phyloP scores from a whole-genome alignment of 2,329 filamentous ascomycete genomes.

The Aspergillus hortae region DNA sequence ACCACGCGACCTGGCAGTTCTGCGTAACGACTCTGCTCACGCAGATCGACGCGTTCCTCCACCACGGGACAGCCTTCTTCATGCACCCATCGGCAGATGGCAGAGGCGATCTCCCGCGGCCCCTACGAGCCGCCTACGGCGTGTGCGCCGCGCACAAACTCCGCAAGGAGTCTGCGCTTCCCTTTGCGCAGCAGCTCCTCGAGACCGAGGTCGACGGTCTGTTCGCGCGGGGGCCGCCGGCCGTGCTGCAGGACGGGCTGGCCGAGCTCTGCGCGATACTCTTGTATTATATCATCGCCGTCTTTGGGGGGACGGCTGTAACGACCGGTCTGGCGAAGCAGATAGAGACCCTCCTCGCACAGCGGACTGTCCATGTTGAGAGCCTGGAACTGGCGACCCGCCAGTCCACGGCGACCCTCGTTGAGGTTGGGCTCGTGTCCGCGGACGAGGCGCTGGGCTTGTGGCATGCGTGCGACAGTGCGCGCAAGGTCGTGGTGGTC shows the following conservation, averaged over 20 bases:
- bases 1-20: slow-evolving; percentile 2
- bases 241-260: not conserved
- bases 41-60: not conserved
- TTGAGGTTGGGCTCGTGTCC: not conserved
- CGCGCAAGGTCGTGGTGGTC: not conserved
- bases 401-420: not conserved
- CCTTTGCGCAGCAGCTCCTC: not conserved
- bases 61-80: not conserved
- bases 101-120: not conserved
- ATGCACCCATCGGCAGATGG: not conserved
- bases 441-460: not conserved
- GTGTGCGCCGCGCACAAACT: not conserved
- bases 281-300: not conserved
- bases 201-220: not conserved
- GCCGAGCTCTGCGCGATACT: not conserved
- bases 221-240: not conserved
- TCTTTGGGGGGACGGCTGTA: not conserved
- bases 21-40: not conserved
- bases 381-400: not conserved
- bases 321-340: not conserved
- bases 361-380: not conserved
- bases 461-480: not conserved
- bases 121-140: not conserved
- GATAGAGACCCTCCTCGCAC: not conserved
- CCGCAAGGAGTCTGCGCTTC: not conserved